Base-by-base conservation (phyloP, 352 stramenopile genomes). In the Globisporangium nodosum region DNA sequence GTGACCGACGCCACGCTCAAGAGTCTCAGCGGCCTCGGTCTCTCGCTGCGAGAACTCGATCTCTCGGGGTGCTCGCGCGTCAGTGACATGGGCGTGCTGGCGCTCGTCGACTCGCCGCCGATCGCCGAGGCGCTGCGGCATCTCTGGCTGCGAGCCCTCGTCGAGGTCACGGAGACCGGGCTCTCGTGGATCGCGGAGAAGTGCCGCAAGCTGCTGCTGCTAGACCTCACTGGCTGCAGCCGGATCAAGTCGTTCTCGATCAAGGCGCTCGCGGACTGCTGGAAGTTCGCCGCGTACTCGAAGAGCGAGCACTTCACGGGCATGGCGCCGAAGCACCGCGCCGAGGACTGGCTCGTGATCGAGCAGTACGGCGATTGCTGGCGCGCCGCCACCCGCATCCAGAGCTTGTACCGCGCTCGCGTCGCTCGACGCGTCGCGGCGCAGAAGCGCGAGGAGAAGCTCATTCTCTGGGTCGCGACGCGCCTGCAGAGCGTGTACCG, bases 111-210 rank as follows among this genome's bases (percentile, higher is more conserved):
- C 35, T 68, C 65, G 12, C 42, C 49, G 0, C 5, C 49, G 39
- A 70, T 74, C 7, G 62, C 58, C 1, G 48, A 60, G 2, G 67
- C 81, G 13, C 63, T 97, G 16, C 70, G 77, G 16, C 72, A 73
- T 37, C 58, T 98, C 30, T 82, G 78, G 63, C 69, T 97, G 42
- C 74, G 73, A 15, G 73, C 81, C 9, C 67, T 94, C 3, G 45
- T 45, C 5, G 63, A 78, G 7, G 69, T 98, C 52, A 88, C 76
- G 12, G 79, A 92, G 53, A 92, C 81, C 1, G 74, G 77, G 0
- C 47, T 97, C 8, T 84, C 85, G 13, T 98, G 90, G 88, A 79
- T 98, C 27, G 81, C 87, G 37, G 79, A 92, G 61, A 76, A 78
- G n/a, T 89, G 89, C 43, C 53, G 64, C 3, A 77, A 72, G 20